Base-by-base conservation (phyloP, 768 basidiomycete species). In the Nevesoporus exiguus region DNA sequence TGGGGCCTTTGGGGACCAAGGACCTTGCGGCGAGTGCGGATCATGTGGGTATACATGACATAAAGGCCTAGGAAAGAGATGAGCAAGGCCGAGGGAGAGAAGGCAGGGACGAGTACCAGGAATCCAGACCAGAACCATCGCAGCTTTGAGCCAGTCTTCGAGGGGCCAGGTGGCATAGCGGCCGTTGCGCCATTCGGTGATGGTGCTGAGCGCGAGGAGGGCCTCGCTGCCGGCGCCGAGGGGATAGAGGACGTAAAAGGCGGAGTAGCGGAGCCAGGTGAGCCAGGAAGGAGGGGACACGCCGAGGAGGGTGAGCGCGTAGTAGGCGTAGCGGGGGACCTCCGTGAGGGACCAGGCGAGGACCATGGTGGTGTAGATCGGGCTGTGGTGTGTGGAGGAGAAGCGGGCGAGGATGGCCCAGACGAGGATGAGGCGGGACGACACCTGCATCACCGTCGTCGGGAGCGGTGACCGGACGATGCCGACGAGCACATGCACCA, bases 241-340 rank as follows among this genome's bases (percentile, higher is more conserved):
- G 5, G 92, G 94, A 74, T 99, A 98, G n/a, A 98, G 80, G 44
- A 93, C 56, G 71, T 88, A 96, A 73, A 98, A 99, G 8, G 92
- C 82, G 19, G 93, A 90, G 78, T 98, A 99, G 51, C 96, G 92
- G 40, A 88, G 69, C 75, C 80, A 88, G 24, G 84, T 73, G 40
- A 91, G 79, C 75, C 79, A 86, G 6, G 80, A 61, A 13, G 90
- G 81, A 15, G 70, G 30, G 3, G 54, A 56, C 21, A 78, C 70
- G 6, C 82, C 81, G 39, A 90, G 57, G 5, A 96, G 78, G 40
- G 75, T 77, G 63, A 77, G 73, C 2, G 88, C 85, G 70, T 98
- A 99, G 77, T 87, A 96, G 9, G 82, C 67, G 73, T 98, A 98
- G 29, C 97, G 90, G 52, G 95, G 84, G 44, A 95, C 82, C 72